These are phyloP conservation scores for Plasmodium yoelii DNA, from an alignment of 169 alveolate species.

Conservation along the genomic window DNA sequence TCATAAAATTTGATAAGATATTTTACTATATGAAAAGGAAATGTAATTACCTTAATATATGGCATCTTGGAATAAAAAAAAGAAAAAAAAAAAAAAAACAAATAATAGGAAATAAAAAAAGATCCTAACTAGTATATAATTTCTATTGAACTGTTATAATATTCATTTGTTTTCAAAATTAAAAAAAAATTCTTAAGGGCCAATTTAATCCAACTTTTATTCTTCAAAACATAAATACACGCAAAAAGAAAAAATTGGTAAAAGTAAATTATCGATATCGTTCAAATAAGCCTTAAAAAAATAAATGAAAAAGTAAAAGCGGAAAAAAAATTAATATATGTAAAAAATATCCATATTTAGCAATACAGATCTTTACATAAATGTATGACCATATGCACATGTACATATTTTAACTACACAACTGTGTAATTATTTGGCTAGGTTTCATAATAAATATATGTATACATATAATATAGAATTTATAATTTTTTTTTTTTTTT, in stretches of 20 bases:
- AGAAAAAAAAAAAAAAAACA: not conserved
- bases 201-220: slow-evolving; percentile 13
- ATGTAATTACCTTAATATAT: not conserved
- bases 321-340: not conserved
- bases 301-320: slow-evolving; percentile 16
- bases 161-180: not conserved
- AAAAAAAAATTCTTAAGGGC: not conserved
- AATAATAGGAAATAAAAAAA: not conserved
- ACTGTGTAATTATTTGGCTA: too few species aligned
- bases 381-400: too few species aligned
- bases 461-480: not conserved
- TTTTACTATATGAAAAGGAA: too few species aligned
- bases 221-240: slow-evolving; percentile 54
- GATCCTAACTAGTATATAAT: not conserved
- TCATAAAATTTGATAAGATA: too few species aligned
- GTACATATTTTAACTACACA: too few species aligned
- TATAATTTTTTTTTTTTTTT: not conserved
- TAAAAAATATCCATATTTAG: slow-evolving; percentile 11
- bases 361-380: not conserved
- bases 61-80: not conserved
- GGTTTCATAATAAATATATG: too few species aligned
- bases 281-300: slow-evolving; percentile 49
- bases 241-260: slow-evolving; percentile 47
- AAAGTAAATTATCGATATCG: slow-evolving; percentile 56
- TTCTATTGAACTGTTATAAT: too few species aligned